Conservation (phyloP, 2,329 filamentous ascomycete species). For the Ramularia collo-cygni region DNA sequence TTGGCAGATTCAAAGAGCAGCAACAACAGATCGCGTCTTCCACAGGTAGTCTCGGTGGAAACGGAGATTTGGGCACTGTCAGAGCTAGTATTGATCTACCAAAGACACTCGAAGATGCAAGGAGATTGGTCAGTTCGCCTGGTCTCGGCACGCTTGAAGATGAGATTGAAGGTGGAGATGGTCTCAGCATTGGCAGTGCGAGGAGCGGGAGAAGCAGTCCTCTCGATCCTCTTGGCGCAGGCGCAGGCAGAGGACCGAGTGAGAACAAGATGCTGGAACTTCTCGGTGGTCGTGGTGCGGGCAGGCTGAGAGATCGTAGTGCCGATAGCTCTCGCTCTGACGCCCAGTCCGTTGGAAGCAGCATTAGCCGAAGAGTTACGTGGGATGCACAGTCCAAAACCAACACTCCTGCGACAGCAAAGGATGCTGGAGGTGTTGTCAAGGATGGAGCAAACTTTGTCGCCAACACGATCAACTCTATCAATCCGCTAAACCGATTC, state of each 20-base stretch:
- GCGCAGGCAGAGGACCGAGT: slow-evolving; percentile 29
- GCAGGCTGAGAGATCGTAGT: slow-evolving; percentile 37
- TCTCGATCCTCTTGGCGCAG: slow-evolving; percentile 24
- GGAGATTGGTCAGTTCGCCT: slow-evolving; percentile 74
- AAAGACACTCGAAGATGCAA: slow-evolving; percentile 86
- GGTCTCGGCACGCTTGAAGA: slow-evolving; percentile 28
- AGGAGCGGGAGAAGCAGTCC: slow-evolving; percentile 26
- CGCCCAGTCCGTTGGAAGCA: slow-evolving; percentile 55
- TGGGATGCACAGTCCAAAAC: slow-evolving; percentile 19
- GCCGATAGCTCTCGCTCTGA: slow-evolving; percentile 64
- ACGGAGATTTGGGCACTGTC: neutral
- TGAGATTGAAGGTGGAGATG: slow-evolving; percentile 21
- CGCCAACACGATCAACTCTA: slow-evolving; percentile 27
- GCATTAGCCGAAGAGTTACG: slow-evolving; percentile 30
- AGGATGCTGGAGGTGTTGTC: slow-evolving; percentile 11
- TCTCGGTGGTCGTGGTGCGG: slow-evolving; percentile 49
- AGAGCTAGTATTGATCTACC: slow-evolving; percentile 48
- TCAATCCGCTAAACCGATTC: slow-evolving; percentile 33
- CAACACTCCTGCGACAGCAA: slow-evolving; percentile 9
- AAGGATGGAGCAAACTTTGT: slow-evolving; percentile 19
- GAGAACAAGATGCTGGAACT: slow-evolving; percentile 65
- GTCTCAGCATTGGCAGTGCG: slow-evolving; percentile 26
- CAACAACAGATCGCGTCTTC: slow-evolving; percentile 41
- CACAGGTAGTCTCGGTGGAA: slow-evolving; percentile 3
- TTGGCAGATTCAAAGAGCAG: slow-evolving; percentile 78